Evolutionary conservation across 2,329 filamentous ascomycete species (phyloP).

Genomic region (Alternaria triticina): DNA sequence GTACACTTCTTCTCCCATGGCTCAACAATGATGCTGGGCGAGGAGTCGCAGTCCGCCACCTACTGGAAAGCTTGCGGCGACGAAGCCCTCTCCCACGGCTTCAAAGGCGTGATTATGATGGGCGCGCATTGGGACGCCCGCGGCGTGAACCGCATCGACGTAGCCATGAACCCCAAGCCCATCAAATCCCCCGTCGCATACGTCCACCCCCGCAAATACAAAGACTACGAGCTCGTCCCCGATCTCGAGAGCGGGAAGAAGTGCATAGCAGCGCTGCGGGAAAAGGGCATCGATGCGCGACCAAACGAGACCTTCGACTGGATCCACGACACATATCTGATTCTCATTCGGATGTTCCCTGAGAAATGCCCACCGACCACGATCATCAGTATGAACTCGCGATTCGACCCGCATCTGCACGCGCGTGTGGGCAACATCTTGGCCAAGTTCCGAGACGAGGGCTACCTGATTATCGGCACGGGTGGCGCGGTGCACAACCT

Average conservation of each 20-base stretch:
- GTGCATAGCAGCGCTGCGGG: conserved; percentile 58
- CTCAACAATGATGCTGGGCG: conserved; percentile 74
- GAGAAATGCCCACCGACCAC: conserved; percentile 69
- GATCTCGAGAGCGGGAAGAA: conserved; percentile 61
- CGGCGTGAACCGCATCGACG: conserved; percentile 62
- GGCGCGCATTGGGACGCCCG: conserved; percentile 71
- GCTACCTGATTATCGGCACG: conserved; percentile 63
- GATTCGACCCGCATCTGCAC: conserved; percentile 64
- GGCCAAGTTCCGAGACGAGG: conserved; percentile 60
- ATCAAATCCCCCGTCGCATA: conserved; percentile 69
- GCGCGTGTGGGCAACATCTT: conserved; percentile 64
- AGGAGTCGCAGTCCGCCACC: conserved; percentile 65
- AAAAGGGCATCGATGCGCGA: conserved; percentile 61
- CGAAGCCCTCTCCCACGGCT: conserved; percentile 63
- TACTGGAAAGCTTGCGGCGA: conserved; percentile 73
- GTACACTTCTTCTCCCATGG: conserved; percentile 74
- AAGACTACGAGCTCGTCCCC: conserved; percentile 65
- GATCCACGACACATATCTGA: conserved; percentile 75
- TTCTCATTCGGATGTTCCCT: conserved; percentile 74
- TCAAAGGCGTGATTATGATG: conserved; percentile 72
- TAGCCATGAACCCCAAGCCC: conserved; percentile 66
- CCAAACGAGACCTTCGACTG: conserved; percentile 67
- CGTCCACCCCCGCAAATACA: conserved; percentile 70
- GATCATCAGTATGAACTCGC: conserved; percentile 61
- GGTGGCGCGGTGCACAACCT: conserved; percentile 74